Conservation (phyloP, 2,329 filamentous ascomycete species). For the Neofusicoccum sp. region DNA sequence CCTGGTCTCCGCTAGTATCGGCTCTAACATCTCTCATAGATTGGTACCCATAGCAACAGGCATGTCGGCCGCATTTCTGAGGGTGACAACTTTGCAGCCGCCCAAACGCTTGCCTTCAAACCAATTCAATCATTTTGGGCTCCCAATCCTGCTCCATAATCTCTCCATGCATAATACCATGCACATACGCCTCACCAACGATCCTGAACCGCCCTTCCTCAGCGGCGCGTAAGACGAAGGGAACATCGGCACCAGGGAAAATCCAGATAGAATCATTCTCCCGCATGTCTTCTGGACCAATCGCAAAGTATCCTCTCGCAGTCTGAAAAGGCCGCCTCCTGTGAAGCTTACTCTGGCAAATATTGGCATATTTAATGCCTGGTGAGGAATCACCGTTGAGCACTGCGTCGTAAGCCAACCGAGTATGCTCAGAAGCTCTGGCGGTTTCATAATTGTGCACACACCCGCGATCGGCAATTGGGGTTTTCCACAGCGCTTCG, state of each 20-base stretch:
- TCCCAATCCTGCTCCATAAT: not conserved
- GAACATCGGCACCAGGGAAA: constrained; percentile 1
- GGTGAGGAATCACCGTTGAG: not conserved
- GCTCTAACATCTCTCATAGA: too few species aligned
- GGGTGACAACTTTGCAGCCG: too few species aligned
- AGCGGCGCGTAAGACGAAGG: not conserved
- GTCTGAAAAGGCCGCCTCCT: not conserved
- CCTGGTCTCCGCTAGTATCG: too few species aligned
- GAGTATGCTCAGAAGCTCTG: not conserved
- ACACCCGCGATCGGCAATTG: not conserved
- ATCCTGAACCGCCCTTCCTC: not conserved
- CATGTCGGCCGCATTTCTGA: too few species aligned
- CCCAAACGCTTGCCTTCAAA: too few species aligned
- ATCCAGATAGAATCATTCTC: constrained; percentile 8
- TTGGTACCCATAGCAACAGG: too few species aligned
- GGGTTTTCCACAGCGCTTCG: not conserved
- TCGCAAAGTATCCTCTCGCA: not conserved
- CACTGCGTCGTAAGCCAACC: not conserved
- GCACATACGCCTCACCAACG: constrained; percentile 12
- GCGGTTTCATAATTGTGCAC: not conserved
- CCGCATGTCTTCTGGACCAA: not conserved
- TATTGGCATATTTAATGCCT: not conserved
- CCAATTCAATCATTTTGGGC: too few species aligned
- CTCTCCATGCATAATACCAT: constrained; percentile 18
- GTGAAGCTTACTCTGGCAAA: not conserved